Evolutionary conservation across 2,329 filamentous ascomycete genomes (phyloP).

Genomic region (Didymella keratinophila): DNA sequence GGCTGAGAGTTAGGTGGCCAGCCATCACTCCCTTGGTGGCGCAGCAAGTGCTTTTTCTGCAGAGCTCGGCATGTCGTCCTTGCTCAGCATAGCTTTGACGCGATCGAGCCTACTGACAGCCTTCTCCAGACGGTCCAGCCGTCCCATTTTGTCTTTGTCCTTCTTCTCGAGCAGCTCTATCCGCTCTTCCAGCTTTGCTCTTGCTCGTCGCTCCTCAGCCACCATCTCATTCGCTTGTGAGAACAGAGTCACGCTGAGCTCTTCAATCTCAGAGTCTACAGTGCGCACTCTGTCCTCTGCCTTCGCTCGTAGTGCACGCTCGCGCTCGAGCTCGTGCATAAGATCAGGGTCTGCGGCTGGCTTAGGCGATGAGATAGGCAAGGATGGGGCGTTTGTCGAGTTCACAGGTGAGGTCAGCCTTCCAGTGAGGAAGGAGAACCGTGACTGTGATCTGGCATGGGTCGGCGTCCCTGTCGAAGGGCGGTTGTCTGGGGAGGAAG

Average conservation of each 20-base stretch:
- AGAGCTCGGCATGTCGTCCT: conserved; percentile 18
- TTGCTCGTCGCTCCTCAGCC: conserved; percentile 73
- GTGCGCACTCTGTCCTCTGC: conserved; percentile 73
- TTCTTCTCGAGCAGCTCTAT: conserved; percentile 73
- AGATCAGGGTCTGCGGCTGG: conserved; percentile 55
- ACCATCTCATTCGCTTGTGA: conserved; percentile 91
- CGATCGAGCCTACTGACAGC: conserved; percentile 76
- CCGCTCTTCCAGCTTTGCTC: conserved; percentile 74
- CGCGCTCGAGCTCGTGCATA: conserved; percentile 69
- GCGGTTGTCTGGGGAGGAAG: conserved; percentile 36
- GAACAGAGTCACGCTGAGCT: conserved; percentile 77
- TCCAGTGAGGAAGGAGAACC: conserved; percentile 55
- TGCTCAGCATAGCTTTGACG: conserved; percentile 67
- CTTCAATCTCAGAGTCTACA: conserved; percentile 77
- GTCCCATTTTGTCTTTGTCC: conserved; percentile 72
- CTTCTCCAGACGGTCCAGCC: conserved; percentile 74
- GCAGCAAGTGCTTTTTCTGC: conserved; percentile 6
- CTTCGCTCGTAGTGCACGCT: conserved; percentile 70
- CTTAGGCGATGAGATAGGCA: conserved; percentile 24
- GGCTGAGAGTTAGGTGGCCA: not conserved
- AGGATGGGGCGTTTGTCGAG: conserved; percentile 24
- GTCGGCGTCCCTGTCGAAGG: conserved; percentile 41
- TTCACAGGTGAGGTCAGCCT: conserved; percentile 47
- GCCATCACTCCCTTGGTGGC: conserved; percentile 4
- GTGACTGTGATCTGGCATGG: conserved; percentile 43